Evolutionary conservation across 164 flowering plant species (phyloP), one percentile per base, ranked within the genome.

Genomic region (Tetracentron sinense): DNA sequence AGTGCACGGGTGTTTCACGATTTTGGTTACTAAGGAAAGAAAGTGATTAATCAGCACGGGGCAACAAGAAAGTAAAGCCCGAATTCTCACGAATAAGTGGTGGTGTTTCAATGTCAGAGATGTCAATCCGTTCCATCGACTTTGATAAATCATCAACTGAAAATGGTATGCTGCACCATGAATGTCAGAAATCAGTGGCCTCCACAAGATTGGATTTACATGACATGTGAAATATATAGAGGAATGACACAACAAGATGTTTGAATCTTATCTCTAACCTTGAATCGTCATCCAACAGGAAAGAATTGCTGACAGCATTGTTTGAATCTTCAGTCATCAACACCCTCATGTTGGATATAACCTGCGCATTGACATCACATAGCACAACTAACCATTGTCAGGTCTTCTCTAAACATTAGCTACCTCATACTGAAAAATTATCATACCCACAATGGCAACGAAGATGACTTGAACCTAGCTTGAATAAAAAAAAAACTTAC

Each of bases 261-360:
- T 63, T 23, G 14, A 19, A n/a, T n/a, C n/a, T n/a, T n/a, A 54
- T 20, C 20, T 4, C 38, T 66, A 19, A 72, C 78, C 78, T 75
- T 21, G 78, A 75, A 58, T 71, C 71, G n/a, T 75, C 78, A 52
- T 75, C 78, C 59, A 75, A 57, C 25, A 75, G 56, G 61, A 75
- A 75, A 14, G 75, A 75, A 26, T 48, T 75, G 60, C 78, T 75
- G 49, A 58, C 68, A 25, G 75, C 75, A n/a, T n/a, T n/a, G n/a
- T n/a, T n/a, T n/a, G n/a, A n/a, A n/a, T n/a, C 78, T 31, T 74
- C 78, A 21, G 78, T 67, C 78, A 74, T 74, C 17, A 70, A 29
- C 1, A 63, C 71, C 57, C 68, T 66, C 67, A 74, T 75, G 30
- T 47, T 72, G 6, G 72, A 64, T 28, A 67, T 72, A 16, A 72